These are phyloP conservation scores for Vitis labrusca DNA, from an alignment of 164 flowering plant genomes.

Conservation along the genomic window DNA sequence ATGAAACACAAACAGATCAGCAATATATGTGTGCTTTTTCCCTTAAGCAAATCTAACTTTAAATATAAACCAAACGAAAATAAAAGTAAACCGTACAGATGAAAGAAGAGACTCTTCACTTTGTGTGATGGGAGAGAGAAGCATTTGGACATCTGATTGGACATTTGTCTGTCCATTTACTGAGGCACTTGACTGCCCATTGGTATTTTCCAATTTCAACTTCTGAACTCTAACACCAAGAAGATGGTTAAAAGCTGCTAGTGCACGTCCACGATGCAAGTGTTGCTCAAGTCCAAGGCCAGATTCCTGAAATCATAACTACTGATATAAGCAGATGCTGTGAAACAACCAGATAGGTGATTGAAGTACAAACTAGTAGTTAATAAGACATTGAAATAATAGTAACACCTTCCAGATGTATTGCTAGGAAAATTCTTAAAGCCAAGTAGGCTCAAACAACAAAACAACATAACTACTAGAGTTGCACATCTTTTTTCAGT, in stretches of 20 bases:
- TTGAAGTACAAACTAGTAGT: background rate
- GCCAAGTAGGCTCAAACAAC: background rate
- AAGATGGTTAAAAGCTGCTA: constrained; percentile 85
- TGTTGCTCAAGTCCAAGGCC: constrained; percentile 84
- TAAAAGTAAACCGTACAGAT: constrained; percentile 48
- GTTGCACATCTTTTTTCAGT: too few species aligned
- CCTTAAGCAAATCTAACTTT: background rate
- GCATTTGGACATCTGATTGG: constrained; percentile 79
- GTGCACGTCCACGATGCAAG: constrained; percentile 93
- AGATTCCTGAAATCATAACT: constrained; percentile 50
- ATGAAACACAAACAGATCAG: background rate
- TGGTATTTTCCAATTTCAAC: constrained; percentile 43
- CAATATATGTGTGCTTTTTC: background rate
- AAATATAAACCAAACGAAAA: constrained; percentile 13
- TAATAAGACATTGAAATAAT: background rate
- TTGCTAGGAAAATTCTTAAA: background rate
- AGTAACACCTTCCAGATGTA: background rate
- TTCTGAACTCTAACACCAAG: constrained; percentile 61
- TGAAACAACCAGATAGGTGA: background rate
- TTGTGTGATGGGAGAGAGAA: constrained; percentile 70
- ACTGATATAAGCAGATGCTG: background rate
- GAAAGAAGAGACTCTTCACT: constrained; percentile 79
- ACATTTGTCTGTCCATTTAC: constrained; percentile 57
- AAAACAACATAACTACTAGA: background rate
- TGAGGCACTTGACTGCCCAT: constrained; percentile 42